Conservation (phyloP, 2,329 filamentous ascomycete species). For the Diplodia corticola region DNA sequence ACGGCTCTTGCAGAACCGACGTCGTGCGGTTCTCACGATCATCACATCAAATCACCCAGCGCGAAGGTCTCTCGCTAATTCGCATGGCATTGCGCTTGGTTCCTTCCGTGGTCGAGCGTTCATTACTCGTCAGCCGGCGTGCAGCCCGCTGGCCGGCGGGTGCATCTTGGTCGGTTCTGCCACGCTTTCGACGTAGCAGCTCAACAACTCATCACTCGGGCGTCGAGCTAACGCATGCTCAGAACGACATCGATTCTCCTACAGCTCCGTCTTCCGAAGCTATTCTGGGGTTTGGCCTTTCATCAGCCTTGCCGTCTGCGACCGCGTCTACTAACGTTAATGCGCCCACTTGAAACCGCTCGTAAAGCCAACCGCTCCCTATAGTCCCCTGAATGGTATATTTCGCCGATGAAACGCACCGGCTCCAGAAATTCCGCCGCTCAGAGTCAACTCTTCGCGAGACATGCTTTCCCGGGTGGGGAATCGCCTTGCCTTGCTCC, state of each 20-base stretch:
- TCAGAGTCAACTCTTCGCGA: constrained; percentile 6
- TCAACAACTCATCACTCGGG: neutral
- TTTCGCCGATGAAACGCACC: constrained; percentile 17
- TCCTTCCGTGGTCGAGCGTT: neutral
- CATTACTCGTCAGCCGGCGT: constrained; percentile 11
- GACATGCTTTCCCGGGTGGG: constrained; percentile 2
- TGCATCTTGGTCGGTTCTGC: neutral
- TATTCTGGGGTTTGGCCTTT: neutral
- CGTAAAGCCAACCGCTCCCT: neutral
- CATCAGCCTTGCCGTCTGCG: constrained; percentile 4
- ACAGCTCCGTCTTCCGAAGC: neutral
- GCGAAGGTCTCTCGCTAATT: constrained; percentile 13
- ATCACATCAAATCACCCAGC: constrained; percentile 1
- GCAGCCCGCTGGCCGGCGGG: neutral
- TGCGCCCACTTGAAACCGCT: constrained; percentile 12
- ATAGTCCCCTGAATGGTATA: constrained; percentile 8
- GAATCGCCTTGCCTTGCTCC: neutral
- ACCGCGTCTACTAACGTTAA: constrained; percentile 4
- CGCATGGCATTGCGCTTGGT: neutral
- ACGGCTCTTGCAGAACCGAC: neutral
- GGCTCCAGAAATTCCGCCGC: constrained; percentile 14
- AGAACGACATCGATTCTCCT: constrained; percentile 1
- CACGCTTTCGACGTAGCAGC: neutral
- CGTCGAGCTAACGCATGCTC: neutral
- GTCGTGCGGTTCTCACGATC: neutral